Conservation (phyloP, 345 rosid genomes). For the Melaleuca alternifolia region DNA sequence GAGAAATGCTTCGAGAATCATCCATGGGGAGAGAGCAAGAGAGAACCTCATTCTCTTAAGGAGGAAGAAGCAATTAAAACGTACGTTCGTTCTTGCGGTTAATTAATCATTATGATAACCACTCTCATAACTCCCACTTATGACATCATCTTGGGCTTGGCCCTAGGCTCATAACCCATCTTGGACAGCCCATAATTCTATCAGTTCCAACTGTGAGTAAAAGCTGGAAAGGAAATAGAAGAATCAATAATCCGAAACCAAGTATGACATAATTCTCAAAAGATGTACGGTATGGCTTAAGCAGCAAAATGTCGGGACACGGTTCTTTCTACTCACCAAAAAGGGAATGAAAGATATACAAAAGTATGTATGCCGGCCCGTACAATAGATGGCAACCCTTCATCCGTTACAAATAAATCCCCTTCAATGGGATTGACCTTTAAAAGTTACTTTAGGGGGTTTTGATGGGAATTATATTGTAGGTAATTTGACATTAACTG, state of each 20-base stretch:
- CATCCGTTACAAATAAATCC: background rate
- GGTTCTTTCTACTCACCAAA: constrained; percentile 30
- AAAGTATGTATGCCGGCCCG: constrained; percentile 81
- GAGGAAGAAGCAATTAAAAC: too few species aligned
- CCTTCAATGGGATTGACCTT: background rate
- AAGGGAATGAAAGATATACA: constrained; percentile 68
- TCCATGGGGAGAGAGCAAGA: too few species aligned
- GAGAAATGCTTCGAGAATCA: too few species aligned
- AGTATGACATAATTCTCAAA: background rate
- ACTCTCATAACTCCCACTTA: too few species aligned
- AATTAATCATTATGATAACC: too few species aligned
- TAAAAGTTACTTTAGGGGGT: background rate
- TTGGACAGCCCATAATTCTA: too few species aligned
- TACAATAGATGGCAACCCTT: background rate
- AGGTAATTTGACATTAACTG: background rate
- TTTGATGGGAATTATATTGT: background rate
- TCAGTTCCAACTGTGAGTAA: constrained; percentile 68
- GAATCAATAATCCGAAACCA: background rate
- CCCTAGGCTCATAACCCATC: too few species aligned
- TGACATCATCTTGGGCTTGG: too few species aligned
- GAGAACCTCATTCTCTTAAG: too few species aligned
- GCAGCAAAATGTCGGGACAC: background rate
- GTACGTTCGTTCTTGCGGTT: too few species aligned
- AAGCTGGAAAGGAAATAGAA: constrained; percentile 19
- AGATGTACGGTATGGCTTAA: background rate